A percentile compares a stretch with the other conserved stretches of the same genome.
Evolutionary conservation across 169 alveolate species (phyloP).

Genomic region (Cryptosporidium ryanae): DNA sequence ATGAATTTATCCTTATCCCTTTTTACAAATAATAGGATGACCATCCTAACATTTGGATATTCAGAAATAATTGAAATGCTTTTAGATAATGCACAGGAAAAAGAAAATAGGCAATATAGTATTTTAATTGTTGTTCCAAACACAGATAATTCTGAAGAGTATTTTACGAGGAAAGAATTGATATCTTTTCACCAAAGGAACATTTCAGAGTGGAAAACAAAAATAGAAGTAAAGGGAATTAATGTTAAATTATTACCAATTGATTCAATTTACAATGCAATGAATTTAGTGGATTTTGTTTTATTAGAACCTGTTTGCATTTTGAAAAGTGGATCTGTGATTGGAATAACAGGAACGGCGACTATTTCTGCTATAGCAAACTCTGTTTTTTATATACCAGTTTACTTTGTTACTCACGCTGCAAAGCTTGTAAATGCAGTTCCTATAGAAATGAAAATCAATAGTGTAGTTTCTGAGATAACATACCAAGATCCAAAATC

Average conservation of each 20-base stretch:
- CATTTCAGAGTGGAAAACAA: constrained; percentile 32
- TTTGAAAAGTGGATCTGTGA: constrained; percentile 47
- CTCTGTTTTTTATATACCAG: constrained; percentile 50
- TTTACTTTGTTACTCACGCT: constrained; percentile 41
- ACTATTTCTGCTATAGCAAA: constrained; percentile 44
- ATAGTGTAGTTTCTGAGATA: constrained; percentile 23
- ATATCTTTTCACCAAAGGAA: constrained; percentile 22
- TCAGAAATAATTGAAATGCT: constrained; percentile 41
- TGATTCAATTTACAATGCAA: constrained; percentile 64
- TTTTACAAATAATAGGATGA: constrained; percentile 52
- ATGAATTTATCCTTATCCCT: constrained; percentile 25
- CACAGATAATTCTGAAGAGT: constrained; percentile 4
- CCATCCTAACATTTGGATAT: constrained; percentile 61
- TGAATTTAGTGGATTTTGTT: constrained; percentile 59
- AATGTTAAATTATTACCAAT: constrained; percentile 23
- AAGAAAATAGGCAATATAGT: constrained; percentile 45
- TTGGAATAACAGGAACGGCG: constrained; percentile 68
- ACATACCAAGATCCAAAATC: constrained; percentile 31
- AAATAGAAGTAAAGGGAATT: constrained; percentile 2
- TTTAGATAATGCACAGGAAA: constrained; percentile 40
- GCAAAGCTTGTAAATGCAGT: constrained; percentile 35
- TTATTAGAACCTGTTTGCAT: constrained; percentile 25
- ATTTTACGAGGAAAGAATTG: constrained; percentile 8
- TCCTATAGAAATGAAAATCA: constrained; percentile 49
- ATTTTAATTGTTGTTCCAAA: constrained; percentile 48